Evolutionary conservation across 306 rosid species (phyloP), one percentile per base, ranked within the genome.

Genomic region (Quercus agrifolia): DNA sequence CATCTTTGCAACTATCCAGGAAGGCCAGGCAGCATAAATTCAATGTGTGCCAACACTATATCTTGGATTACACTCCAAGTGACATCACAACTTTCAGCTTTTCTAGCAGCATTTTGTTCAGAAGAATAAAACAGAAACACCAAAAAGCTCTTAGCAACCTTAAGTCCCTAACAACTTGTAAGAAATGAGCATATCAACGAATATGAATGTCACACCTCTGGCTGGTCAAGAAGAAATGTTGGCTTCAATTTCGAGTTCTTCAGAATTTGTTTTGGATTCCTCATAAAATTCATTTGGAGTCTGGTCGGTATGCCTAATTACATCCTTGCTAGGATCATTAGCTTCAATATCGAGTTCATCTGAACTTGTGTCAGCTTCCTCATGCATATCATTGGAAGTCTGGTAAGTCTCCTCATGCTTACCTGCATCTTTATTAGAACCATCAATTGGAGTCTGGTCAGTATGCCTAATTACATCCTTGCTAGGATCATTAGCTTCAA

Each of bases 321-420:
- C 25, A 83, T 57, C 81, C 63, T 68, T 55, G 54, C 81, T 79
- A 52, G 61, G 59, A 44, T 55, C 72, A 62, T 66, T 51, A 33
- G 73, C 21, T 31, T 78, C 61, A 8, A 17, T 7, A 13, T 73
- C 33, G 2, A 56, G 74, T 71, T 64, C 85, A 55, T 78, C 21
- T 1, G 56, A 70, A 78, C 58, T 87, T 57, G 84, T 79, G 76
- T 82, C 75, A 5, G 74, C 83, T 79, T 73, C 82, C 74, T 88
- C 85, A 49, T 78, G 55, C 30, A 23, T 55, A 23, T 56, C 79
- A 28, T 83, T 83, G 21, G 87, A 77, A 76, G 71, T 33, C 6
- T 79, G 78, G 30, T 75, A 80, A 46, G 78, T 72, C 52, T 67
- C 71, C 77, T 77, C 82, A 23, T 51, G 85, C 71, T 62, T 44